Conservation (phyloP, 139 green algal genomes). For the Dunaliella sp. region DNA sequence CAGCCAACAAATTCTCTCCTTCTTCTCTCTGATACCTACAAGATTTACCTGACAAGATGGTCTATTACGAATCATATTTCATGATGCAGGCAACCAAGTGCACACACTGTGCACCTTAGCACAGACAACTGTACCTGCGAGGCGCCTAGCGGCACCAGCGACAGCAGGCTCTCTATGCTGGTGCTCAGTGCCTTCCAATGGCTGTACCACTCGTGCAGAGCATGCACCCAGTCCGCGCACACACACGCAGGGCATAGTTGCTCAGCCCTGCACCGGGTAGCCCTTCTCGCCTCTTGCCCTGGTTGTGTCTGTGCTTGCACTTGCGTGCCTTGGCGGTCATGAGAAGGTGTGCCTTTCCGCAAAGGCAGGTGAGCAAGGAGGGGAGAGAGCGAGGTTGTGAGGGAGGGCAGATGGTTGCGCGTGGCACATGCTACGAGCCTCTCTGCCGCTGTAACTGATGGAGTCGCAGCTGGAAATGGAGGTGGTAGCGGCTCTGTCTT, state of each 20-base stretch:
- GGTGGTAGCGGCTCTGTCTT: background rate
- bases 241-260: background rate
- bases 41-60: no score
- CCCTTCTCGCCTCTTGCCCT: background rate
- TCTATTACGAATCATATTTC: no score
- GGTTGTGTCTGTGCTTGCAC: background rate
- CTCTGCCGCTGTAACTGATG: background rate
- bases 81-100: no score
- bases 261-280: background rate
- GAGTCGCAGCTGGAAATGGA: no score
- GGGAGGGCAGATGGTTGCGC: background rate
- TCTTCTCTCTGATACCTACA: no score
- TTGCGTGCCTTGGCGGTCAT: background rate
- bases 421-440: background rate
- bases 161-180: background rate
- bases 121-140: background rate
- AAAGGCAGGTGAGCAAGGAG: background rate
- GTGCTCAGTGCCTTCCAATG: background rate
- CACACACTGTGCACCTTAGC: no score
- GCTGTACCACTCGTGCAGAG: background rate
- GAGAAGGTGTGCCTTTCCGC: background rate
- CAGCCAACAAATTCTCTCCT: no score
- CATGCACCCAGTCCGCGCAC: no score
- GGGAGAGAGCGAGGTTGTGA: background rate
- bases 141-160: background rate